These are phyloP conservation scores for Musa troglodytarum DNA, from an alignment of 176 grass and related monocot genomes.

Conservation along the genomic window DNA sequence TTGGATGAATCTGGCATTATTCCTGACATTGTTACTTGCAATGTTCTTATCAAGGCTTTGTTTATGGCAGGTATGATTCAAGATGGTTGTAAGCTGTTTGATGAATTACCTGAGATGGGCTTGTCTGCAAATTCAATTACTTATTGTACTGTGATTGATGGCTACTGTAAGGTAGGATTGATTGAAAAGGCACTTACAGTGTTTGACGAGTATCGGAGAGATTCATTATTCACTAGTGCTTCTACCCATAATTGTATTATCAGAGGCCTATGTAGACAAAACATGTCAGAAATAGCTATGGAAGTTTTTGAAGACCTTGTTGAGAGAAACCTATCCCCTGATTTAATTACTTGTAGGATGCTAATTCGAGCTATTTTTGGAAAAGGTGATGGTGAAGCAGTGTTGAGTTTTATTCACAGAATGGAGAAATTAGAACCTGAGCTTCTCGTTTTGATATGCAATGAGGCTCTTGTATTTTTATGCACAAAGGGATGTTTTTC, in stretches of 20 bases:
- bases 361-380: conserved; percentile 50
- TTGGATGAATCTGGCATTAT: conserved; percentile 44
- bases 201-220: conserved; percentile 49
- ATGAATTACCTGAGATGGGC: conserved; percentile 49
- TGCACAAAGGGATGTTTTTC: conserved; percentile 43
- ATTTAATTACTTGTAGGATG: conserved; percentile 39
- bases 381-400: conserved; percentile 38
- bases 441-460: conserved; percentile 50
- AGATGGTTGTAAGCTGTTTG: conserved; percentile 67
- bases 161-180: conserved; percentile 50
- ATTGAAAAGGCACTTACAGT: conserved; percentile 45
- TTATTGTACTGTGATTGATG: conserved; percentile 58
- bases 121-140: conserved; percentile 59
- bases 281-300: conserved; percentile 39
- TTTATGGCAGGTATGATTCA: conserved; percentile 55
- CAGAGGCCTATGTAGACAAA: conserved; percentile 40
- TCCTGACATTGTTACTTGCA: conserved; percentile 64
- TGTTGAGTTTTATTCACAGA: conserved; percentile 52
- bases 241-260: conserved; percentile 40
- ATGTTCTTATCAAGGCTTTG: conserved; percentile 70
- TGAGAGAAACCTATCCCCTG: conserved; percentile 33
- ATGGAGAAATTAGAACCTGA: conserved; percentile 37
- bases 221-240: conserved; percentile 31
- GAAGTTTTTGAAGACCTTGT: conserved; percentile 53
- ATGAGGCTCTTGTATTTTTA: conserved; percentile 55